Base-by-base conservation (phyloP, 108 stramenopile species). In the Cyclotella baltica region DNA sequence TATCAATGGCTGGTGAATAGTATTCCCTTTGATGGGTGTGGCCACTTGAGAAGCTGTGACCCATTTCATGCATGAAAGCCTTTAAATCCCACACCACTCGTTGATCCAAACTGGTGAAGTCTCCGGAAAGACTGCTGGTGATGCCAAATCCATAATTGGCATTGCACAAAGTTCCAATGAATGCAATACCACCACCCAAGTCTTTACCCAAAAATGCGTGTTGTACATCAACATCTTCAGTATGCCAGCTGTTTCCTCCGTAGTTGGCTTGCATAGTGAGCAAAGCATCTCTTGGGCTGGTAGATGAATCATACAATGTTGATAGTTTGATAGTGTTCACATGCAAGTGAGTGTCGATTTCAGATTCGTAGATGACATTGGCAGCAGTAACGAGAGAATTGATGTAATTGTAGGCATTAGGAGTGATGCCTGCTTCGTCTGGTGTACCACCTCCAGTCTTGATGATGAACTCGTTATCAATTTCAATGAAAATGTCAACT, bases 271-370 rank as follows among this genome's bases (percentile, higher is more conserved):
- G 22, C 73, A 80, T 69, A 19, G 43, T 75, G 11, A 3, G 19
- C 10, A 80, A 66, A 29, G 73, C 79, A 16, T 80, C 36, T 15
- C 3, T 37, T 0, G 79, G 33, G 19, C 40, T 55, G 11, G 51
- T 61, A n/a, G 67, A 23, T 0, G 46, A 27, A 62, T 69, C 58
- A n/a, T 80, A 75, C 2, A 31, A 15, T n/a, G 61, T 66, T 6
- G 40, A 57, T 66, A 37, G 19, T 34, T 55, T 55, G 69, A 70
- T 70, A 6, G 69, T 57, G 25, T 57, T n/a, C 13, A 83, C 82
- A 20, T 78, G 52, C 20, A 83, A 59, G 35, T 78, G 82, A 15
- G 82, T 78, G 1, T 73, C 66, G 38, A 78, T 67, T 36, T 82
- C 81, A 8, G 55, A 20, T 72, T 82, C 76, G 27, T 77, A 77